Evolutionary conservation across 768 basidiomycete genomes (phyloP), one percentile per base, ranked within the genome.

Genomic region (Agaricus sinodeliciosus): DNA sequence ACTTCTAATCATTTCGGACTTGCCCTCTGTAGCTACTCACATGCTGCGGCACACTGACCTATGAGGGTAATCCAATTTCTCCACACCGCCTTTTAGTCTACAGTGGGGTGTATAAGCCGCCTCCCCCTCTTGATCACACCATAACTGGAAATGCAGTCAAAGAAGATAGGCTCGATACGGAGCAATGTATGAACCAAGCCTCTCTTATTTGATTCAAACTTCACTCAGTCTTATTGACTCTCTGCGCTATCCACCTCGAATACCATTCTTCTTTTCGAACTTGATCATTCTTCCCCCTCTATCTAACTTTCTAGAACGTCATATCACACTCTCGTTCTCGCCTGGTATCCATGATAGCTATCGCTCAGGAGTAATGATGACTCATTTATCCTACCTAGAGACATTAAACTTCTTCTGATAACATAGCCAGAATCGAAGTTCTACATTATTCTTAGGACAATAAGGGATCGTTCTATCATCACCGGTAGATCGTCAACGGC

Each of bases 1-100:
- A 26, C 50, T 51, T 51, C 50, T 31, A 49, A 56, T 56, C 16
- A 15, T 56, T 47, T 31, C 19, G 36, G 49, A 55, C 51, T 46
- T 51, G 50, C 49, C 36, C 35, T 25, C 34, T 36, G 18, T 13
- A 44, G 9, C 25, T 34, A 19, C 39, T 13, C 39, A 41, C 39
- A 19, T 6, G 11, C 31, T 31, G 19, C 49, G 8, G 41, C 12
- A 25, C 27, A 22, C 31, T 22, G 26, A 9, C 49, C 49, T 51
- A 31, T 43, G 41, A 34, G 41, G 43, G 49, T 31, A 35, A 51
- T 36, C 28, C 42, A 35, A 51, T 51, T 51, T 26, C 39, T 49
- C 15, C 28, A 49, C 40, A 26, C 48, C 18, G 25, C 43, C 50
- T 51, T 51, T 43, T 51, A 51, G 50, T 31, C 26, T 35, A 7